Evolutionary conservation across 331 rosid species (phyloP), one percentile per base, ranked within the genome.

Genomic region (Telfairia occidentalis): DNA sequence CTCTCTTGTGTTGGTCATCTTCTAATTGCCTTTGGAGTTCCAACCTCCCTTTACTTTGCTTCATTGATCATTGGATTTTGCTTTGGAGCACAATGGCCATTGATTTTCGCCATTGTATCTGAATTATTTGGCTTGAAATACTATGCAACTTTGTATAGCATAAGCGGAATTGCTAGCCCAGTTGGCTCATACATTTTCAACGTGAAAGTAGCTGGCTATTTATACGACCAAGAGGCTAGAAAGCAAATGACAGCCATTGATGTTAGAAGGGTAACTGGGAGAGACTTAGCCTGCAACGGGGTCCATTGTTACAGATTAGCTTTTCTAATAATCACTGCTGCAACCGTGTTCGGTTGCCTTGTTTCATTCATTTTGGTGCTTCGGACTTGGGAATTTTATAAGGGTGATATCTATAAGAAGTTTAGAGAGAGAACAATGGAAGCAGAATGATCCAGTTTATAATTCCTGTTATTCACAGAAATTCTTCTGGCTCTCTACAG

Each of bases 31-130:
- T 79, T 85, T 6, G 88, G 89, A 1, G 59, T 83, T 19, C 90
- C 98, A 32, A 81, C 88, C 38, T 85, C 92, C 5, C 92, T 92
- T 7, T 92, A 90, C 76, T 66, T 88, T 0, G 74, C 98, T 71
- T 79, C 82, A 3, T 5, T 78, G 48, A 73, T 73, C 38, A 72
- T n/a, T 3, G 82, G 82, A 21, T 50, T 78, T 12, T 72, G 82
- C 74, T 50, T 53, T 73, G 82, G 82, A 63, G 82, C 82, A 21
- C 78, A 73, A 52, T 75, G 76, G 45, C 71, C 78, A 2, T 52
- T 79, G 71, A 19, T 74, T 48, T 73, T 79, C 23, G 45, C 78
- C 7, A 79, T 74, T 60, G 76, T 79, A 48, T 79, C 78, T 24
- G 78, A 79, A 79, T 35, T 78, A 49, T 78, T 78, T 49, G 82